phyloP scores from a whole-genome alignment of 2,329 filamentous ascomycete species.

The Aspergillus sclerotialis region DNA sequence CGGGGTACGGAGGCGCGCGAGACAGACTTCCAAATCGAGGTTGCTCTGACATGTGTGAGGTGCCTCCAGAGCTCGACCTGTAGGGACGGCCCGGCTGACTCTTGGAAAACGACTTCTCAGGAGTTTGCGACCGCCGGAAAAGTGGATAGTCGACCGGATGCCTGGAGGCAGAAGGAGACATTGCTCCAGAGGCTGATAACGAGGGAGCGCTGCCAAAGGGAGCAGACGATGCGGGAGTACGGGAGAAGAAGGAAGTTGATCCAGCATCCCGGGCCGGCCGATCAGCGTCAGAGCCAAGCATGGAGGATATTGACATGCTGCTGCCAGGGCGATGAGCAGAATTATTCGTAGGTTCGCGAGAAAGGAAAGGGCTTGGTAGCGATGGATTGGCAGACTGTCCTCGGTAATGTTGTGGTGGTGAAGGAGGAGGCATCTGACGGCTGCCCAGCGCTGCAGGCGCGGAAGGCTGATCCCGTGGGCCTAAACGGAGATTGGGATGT shows the following conservation, averaged over 20 bases:
- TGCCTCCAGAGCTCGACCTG: slow-evolving; percentile 30
- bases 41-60: slow-evolving; percentile 22
- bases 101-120: slow-evolving; percentile 58
- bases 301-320: slow-evolving; percentile 69
- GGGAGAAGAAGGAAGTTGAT: slow-evolving; percentile 42
- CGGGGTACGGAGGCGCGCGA: slow-evolving; percentile 24
- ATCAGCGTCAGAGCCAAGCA: slow-evolving; percentile 53
- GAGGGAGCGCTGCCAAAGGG: slow-evolving; percentile 26
- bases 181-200: slow-evolving; percentile 28
- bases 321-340: slow-evolving; percentile 51
- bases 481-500: slow-evolving; percentile 9
- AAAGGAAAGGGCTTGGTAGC: slow-evolving; percentile 32
- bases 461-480: slow-evolving; percentile 24
- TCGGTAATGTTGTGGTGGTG: slow-evolving; percentile 43
- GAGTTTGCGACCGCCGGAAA: slow-evolving; percentile 63
- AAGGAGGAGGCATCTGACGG: slow-evolving; percentile 46
- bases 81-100: slow-evolving; percentile 26
- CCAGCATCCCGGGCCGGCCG: slow-evolving; percentile 40
- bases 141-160: slow-evolving; percentile 53
- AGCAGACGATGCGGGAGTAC: slow-evolving; percentile 31
- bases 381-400: slow-evolving; percentile 33
- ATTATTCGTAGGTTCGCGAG: slow-evolving; percentile 50
- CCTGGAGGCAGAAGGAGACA: slow-evolving; percentile 38
- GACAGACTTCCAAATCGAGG: slow-evolving; percentile 25
- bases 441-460: slow-evolving; percentile 26